Evolutionary conservation across 1,139 yeast species (phyloP).

Genomic region (Zygoascus meyerae): DNA sequence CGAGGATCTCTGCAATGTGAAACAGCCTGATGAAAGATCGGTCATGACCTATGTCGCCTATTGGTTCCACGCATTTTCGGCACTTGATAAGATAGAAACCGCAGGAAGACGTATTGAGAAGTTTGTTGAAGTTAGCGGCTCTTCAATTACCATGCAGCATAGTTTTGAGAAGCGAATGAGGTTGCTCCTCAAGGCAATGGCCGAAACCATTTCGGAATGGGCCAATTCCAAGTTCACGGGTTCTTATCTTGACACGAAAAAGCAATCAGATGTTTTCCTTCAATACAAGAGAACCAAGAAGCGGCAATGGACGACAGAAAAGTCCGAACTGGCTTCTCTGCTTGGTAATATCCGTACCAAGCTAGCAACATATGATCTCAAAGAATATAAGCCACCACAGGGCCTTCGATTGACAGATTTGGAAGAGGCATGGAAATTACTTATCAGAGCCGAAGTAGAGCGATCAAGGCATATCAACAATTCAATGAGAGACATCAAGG

Average conservation of each 20-base stretch:
- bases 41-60: conserved; percentile 61
- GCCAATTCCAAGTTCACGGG: conserved; percentile 27
- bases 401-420: conserved; percentile 31
- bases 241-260: conserved; percentile 32
- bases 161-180: conserved; percentile 34
- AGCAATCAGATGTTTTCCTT: conserved; percentile 27
- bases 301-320: conserved; percentile 38
- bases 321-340: conserved; percentile 35
- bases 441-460: conserved; percentile 32
- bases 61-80: conserved; percentile 53
- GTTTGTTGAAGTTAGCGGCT: conserved; percentile 35
- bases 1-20: conserved; percentile 42
- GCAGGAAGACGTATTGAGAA: conserved; percentile 39
- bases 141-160: conserved; percentile 35
- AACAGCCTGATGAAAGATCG: conserved; percentile 59
- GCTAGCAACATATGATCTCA: conserved; percentile 35
- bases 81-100: conserved; percentile 36
- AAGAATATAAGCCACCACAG: conserved; percentile 35
- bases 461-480: conserved; percentile 34
- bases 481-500: conserved; percentile 33
- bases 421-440: conserved; percentile 32
- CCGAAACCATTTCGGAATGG: conserved; percentile 25
- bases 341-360: conserved; percentile 38
- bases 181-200: conserved; percentile 28
- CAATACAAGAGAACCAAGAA: conserved; percentile 33